Percentiles rank a stretch among this genome's conserved stretches.
These are phyloP conservation scores for Fusarium sp. DNA, from an alignment of 2,329 filamentous ascomycete genomes.

Conservation along the genomic window DNA sequence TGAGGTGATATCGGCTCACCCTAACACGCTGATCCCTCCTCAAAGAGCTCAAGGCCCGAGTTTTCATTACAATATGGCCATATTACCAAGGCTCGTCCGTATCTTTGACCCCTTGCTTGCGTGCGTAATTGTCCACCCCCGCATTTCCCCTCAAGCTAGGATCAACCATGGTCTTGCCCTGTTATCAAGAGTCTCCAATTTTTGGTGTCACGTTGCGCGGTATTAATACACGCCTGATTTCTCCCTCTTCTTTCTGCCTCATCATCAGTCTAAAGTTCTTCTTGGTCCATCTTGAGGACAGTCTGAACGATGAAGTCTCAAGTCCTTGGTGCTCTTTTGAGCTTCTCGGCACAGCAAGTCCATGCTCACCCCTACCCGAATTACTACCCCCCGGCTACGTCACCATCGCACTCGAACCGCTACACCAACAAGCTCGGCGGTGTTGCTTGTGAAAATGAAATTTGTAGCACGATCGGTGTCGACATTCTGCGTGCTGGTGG, in stretches of 20 bases:
- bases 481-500: slow-evolving; percentile 69
- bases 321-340: slow-evolving; percentile 14
- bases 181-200: neutral
- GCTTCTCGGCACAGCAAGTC: slow-evolving; percentile 1
- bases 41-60: slow-evolving; percentile 1
- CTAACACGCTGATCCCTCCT: slow-evolving; percentile 24
- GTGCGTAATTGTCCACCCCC: slow-evolving; percentile 6
- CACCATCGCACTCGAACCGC: slow-evolving; percentile 5
- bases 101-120: neutral
- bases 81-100: neutral
- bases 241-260: neutral
- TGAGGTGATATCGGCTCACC: neutral
- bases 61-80: neutral
- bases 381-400: slow-evolving; percentile 22
- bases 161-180: neutral
- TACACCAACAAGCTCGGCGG: slow-evolving; percentile 59
- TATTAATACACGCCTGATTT: neutral
- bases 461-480: slow-evolving; percentile 71
- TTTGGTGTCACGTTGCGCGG: neutral
- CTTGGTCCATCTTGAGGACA: neutral
- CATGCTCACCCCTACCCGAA: slow-evolving; percentile 12
- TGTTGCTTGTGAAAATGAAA: slow-evolving; percentile 69
- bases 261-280: neutral
- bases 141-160: neutral
- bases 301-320: slow-evolving; percentile 6